These are phyloP conservation scores for Funneliformis geosporum DNA, from an alignment of 192 early-diverging fungal species.

Conservation along the genomic window DNA sequence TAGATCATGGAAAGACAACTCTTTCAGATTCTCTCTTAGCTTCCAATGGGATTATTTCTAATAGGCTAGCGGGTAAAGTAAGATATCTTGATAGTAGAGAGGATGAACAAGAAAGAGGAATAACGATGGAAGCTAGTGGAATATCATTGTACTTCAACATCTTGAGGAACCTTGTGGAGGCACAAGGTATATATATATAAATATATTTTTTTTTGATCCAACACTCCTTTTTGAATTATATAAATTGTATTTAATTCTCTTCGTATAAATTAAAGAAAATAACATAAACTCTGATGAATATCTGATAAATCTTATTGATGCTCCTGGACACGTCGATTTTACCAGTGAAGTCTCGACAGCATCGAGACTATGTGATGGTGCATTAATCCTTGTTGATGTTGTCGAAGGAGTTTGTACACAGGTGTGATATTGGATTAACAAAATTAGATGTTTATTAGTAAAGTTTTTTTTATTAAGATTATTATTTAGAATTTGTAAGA, in stretches of 20 bases:
- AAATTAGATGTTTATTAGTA: background rate
- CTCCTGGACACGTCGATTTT: conserved; percentile 99
- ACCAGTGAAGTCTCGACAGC: conserved; percentile 99
- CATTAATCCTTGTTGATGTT: conserved; percentile 92
- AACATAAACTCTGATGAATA: conserved; percentile 61
- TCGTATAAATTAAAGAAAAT: conserved; percentile 6
- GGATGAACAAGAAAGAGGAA: conserved; percentile 98
- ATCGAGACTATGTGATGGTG: conserved; percentile 94
- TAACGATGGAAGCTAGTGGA: conserved; percentile 97
- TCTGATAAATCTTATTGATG: conserved; percentile 96
- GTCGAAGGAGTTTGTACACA: conserved; percentile 99
- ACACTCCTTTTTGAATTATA: background rate
- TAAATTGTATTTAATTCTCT: background rate
- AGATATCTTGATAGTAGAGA: conserved; percentile 94
- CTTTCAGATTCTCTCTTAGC: conserved; percentile 92
- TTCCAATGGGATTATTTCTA: conserved; percentile 98
- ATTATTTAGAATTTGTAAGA: conserved; percentile 14
- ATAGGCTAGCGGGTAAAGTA: conserved; percentile 92
- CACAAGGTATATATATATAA: too few relatives aligned
- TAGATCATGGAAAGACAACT: conserved; percentile 99
- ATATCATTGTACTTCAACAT: conserved; percentile 93
- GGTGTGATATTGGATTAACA: conserved; percentile 41
- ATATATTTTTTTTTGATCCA: conserved; percentile 31
- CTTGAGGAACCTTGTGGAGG: conserved; percentile 43
- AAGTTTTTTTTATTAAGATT: background rate